These are phyloP conservation scores for Gastrolobium bilobum DNA, from an alignment of 306 rosid genomes.

Conservation along the genomic window DNA sequence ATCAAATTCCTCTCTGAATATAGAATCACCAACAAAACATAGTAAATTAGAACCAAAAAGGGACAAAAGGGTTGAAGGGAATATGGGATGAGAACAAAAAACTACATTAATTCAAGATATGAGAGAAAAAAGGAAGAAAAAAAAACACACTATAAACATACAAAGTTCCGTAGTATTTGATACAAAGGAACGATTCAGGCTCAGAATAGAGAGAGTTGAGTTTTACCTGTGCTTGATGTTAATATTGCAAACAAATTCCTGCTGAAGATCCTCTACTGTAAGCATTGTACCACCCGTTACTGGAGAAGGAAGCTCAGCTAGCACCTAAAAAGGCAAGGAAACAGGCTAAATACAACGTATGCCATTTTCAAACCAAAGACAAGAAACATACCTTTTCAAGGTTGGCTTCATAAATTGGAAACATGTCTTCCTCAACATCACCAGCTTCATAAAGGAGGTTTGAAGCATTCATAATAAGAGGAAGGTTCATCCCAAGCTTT, in stretches of 20 bases:
- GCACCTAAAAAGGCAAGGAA: constrained; percentile 62
- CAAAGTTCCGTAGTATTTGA: neutral
- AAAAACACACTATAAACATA: neutral
- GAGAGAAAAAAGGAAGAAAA: neutral
- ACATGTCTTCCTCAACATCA: constrained; percentile 88
- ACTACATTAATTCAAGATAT: neutral
- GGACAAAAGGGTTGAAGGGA: neutral
- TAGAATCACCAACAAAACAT: constrained; percentile 26
- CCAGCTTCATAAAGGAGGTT: constrained; percentile 92
- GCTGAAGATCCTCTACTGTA: constrained; percentile 86
- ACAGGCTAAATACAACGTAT: constrained; percentile 31
- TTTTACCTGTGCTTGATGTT: constrained; percentile 92
- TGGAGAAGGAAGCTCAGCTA: constrained; percentile 88
- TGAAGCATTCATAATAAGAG: constrained; percentile 82
- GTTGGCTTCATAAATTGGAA: constrained; percentile 78
- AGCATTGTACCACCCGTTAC: constrained; percentile 81
- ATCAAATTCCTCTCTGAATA: constrained; percentile 87
- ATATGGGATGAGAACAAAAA: neutral
- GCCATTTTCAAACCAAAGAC: constrained; percentile 26
- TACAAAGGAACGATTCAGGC: neutral
- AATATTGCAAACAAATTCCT: constrained; percentile 85
- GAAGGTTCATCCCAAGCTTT: constrained; percentile 92
- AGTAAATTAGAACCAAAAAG: neutral
- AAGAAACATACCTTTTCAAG: constrained; percentile 79
- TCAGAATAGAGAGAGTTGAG: neutral